phyloP scores from a whole-genome alignment of 352 stramenopile species.

The Globisporangium carolinianum region DNA sequence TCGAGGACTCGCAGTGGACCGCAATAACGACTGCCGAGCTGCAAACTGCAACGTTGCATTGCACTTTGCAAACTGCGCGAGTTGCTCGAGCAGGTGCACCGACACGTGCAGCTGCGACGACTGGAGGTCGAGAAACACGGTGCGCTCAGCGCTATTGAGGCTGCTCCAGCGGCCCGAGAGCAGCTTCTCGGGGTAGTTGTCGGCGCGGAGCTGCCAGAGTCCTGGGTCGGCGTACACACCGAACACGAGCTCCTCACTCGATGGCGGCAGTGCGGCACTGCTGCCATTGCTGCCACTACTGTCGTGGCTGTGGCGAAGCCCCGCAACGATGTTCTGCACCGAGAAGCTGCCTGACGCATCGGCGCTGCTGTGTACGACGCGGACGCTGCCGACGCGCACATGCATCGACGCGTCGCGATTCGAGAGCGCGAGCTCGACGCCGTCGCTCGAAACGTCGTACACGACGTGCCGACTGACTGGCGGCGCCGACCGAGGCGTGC shows the following conservation, averaged over 20 bases:
- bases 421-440: slow-evolving; percentile 40
- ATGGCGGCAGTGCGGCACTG: not conserved
- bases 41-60: not conserved
- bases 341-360: slow-evolving; percentile 28
- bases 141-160: slow-evolving; percentile 23
- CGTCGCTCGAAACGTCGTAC: slow-evolving; percentile 37
- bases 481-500: not conserved
- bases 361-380: slow-evolving; percentile 19
- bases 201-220: slow-evolving; percentile 61
- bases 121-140: slow-evolving; percentile 66
- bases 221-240: slow-evolving; percentile 55
- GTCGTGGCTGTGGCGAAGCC: slow-evolving; percentile 16
- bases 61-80: slow-evolving; percentile 21
- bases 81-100: slow-evolving; percentile 28
- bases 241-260: slow-evolving; percentile 60
- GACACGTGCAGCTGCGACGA: slow-evolving; percentile 64
- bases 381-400: slow-evolving; percentile 43
- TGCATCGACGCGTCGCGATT: slow-evolving; percentile 33
- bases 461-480: not conserved
- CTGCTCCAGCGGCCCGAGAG: slow-evolving; percentile 52
- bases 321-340: slow-evolving; percentile 59
- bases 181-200: slow-evolving; percentile 69
- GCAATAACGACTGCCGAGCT: not conserved
- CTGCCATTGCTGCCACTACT: not conserved
- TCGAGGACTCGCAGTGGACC: not conserved